A percentile compares a stretch with the other conserved stretches of the same genome.
Conservation (phyloP, 2,329 filamentous ascomycete genomes). For the Aspergillus calidoustus region DNA sequence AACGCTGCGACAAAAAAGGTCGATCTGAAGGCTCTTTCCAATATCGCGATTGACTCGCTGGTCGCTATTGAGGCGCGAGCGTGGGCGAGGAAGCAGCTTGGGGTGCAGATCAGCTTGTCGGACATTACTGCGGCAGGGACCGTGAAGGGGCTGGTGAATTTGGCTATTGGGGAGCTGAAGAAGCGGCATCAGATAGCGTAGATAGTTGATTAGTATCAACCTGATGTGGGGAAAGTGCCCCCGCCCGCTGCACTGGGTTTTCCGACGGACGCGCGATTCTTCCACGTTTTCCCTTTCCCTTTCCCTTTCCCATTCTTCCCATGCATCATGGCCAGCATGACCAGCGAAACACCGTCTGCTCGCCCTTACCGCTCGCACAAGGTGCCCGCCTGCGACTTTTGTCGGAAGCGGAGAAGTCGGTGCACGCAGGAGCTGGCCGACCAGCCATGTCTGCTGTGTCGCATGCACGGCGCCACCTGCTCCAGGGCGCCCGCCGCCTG, state of each 20-base stretch:
- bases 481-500: neutral
- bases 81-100: constrained; percentile 7
- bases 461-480: constrained; percentile 12
- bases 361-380: constrained; percentile 15
- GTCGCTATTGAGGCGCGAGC: constrained; percentile 10
- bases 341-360: neutral
- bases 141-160: neutral
- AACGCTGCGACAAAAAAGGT: neutral
- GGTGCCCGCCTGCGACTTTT: constrained; percentile 13
- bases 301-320: neutral
- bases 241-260: neutral
- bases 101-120: constrained; percentile 1
- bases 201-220: neutral
- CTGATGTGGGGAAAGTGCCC: neutral
- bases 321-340: neutral
- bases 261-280: neutral
- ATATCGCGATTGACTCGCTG: constrained; percentile 6
- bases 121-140: constrained; percentile 7
- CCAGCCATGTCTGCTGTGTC: constrained; percentile 15
- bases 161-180: constrained; percentile 9
- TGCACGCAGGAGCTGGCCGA: constrained; percentile 13
- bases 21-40: neutral
- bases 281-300: neutral
- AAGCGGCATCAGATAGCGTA: neutral
- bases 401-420: constrained; percentile 13